A percentile compares a stretch with the other conserved stretches of the same genome.
Conservation (phyloP, 1,284 basidiomycete genomes). For the Cutaneotrichosporon sp. region DNA sequence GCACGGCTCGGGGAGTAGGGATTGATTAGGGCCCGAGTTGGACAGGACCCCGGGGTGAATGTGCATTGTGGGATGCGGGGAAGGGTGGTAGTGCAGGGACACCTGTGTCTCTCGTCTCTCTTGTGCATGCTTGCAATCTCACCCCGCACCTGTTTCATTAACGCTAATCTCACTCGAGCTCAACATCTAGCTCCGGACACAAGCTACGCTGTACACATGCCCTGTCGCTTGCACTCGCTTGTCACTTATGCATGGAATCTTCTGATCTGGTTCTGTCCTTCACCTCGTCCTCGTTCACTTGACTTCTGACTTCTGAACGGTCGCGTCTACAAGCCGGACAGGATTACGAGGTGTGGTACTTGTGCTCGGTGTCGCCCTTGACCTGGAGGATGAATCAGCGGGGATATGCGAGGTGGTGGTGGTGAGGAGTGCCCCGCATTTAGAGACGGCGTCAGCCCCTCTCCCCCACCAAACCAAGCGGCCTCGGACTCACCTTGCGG, state of each 20-base stretch:
- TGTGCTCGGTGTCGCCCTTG: slow-evolving; percentile 23
- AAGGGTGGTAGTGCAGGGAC: no score
- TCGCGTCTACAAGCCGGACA: not conserved
- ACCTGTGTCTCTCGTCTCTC: no score
- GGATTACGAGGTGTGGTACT: slow-evolving; percentile 20
- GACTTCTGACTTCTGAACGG: slow-evolving; percentile 4
- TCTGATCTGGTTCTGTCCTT: not conserved
- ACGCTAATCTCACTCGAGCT: no score
- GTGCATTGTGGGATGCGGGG: no score
- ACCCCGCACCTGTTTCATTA: no score
- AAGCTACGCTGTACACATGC: no score
- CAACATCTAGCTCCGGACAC: no score
- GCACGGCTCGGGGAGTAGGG: no score
- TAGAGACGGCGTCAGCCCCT: not conserved
- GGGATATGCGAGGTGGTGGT: not conserved
- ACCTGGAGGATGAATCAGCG: slow-evolving; percentile 16
- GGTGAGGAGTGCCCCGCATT: not conserved
- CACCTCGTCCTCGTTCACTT: not conserved
- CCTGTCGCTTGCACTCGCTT: not conserved
- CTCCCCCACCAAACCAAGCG: not conserved
- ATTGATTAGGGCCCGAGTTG: no score
- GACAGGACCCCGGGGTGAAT: no score
- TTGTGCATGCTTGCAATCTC: no score
- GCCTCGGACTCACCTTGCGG: slow-evolving; percentile 35
- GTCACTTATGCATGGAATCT: not conserved